Evolutionary conservation across 352 stramenopile species (phyloP).

Genomic region (Aphanomyces invadans): DNA sequence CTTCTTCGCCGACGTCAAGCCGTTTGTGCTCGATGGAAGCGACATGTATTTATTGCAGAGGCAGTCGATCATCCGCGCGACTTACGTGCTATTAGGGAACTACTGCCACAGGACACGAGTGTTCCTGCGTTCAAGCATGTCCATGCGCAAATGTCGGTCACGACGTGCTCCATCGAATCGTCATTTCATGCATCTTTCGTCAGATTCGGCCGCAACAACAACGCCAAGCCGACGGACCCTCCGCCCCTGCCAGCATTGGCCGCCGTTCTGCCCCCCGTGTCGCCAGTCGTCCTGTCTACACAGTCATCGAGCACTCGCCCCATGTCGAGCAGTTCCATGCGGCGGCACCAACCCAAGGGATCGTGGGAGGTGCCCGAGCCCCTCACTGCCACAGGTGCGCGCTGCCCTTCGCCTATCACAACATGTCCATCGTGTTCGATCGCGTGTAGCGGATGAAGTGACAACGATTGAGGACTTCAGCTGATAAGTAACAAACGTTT

Average conservation of each 20-base stretch:
- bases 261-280: not conserved
- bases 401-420: not conserved
- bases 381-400: not conserved
- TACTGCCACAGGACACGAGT: too few relatives aligned
- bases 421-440: not conserved
- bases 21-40: not conserved
- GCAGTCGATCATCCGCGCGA: too few relatives aligned
- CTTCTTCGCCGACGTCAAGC: conserved; percentile 13
- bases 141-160: not conserved
- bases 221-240: not conserved
- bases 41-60: not conserved
- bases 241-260: not conserved
- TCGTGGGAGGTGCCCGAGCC: conserved; percentile 13
- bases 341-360: not conserved
- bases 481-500: not conserved
- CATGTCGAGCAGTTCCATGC: not conserved
- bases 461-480: conserved; percentile 17
- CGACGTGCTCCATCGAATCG: not conserved
- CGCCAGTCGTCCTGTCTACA: not conserved
- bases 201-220: conserved; percentile 7
- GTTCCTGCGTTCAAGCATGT: not conserved
- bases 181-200: not conserved
- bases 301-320: not conserved
- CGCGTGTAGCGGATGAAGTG: conserved; percentile 21
- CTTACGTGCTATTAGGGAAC: too few relatives aligned